Evolutionary conservation across 768 basidiomycete species (phyloP), one percentile per base, ranked within the genome.

Genomic region (Tylopilus rubrobrunneus): DNA sequence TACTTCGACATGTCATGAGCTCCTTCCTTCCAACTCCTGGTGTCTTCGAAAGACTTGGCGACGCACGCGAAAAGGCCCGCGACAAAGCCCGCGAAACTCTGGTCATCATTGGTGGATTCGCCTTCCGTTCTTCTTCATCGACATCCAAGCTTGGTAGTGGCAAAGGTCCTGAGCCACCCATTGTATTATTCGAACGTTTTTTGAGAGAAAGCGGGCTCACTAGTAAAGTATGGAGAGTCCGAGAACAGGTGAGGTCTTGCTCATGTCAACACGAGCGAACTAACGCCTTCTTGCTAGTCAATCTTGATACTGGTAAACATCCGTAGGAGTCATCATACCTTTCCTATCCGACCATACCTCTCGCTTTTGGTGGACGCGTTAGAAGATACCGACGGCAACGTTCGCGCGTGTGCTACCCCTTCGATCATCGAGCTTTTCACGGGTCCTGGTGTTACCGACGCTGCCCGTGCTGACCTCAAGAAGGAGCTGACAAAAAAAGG

Each of bases 381-480:
- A 29, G 91, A 98, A 73, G 96, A 98, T 70, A 83, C 85, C 1
- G 97, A 99, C 65, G 82, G 87, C 19, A 83, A 84, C 60, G 97
- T 98, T 49, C 87, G 97, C 42, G 88, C 93, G 51, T 86, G 85
- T 65, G 87, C 95, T 8, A 83, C 86, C 46, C 80, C 82, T 60
- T 85, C 91, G 1, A 80, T 92, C 53, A 80, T 97, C 15, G 84
- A 87, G 59, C 77, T 99, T 51, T 96, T 98, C 65, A 85, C 91
- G 1, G 89, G 90, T 15, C 80, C 87, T 0, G 83, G 81, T 5
- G 91, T 92, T 14, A 84, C 86, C 3, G 87, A 95, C 65, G 85
- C 84, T 8, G 97, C 97, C 4, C 85, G 91, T 48, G 83, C 93
- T 5, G 96, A 98, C 68, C 77, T 98, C 50, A 98, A 97, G 78